Conservation (phyloP, 2,329 filamentous ascomycete species). For the Colletotrichum costaricense region DNA sequence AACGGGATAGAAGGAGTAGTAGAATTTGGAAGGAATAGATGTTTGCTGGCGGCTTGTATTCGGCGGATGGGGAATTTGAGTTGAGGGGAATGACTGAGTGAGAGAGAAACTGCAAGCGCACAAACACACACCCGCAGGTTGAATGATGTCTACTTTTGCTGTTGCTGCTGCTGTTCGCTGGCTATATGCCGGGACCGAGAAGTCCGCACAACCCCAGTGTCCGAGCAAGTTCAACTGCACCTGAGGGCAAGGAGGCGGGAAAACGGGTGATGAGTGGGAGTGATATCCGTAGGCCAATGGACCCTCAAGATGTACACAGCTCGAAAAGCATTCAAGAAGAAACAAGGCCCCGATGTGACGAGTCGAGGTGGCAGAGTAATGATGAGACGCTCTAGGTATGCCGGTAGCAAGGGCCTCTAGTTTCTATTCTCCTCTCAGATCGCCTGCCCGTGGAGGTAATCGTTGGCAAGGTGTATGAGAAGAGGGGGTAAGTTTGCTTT, state of each 20-base stretch:
- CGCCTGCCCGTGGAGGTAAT: slow-evolving; percentile 4
- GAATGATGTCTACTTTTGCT: background rate
- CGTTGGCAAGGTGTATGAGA: slow-evolving; percentile 3
- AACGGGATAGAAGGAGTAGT: background rate
- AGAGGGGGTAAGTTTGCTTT: slow-evolving; percentile 19
- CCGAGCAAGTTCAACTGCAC: background rate
- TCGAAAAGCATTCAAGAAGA: slow-evolving; percentile 22
- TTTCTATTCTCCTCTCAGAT: slow-evolving; percentile 10
- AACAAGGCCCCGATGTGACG: slow-evolving; percentile 33
- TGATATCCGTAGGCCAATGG: slow-evolving; percentile 10
- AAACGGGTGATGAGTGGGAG: background rate
- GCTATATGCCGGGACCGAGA: slow-evolving; percentile 15
- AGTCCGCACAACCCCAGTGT: slow-evolving; percentile 20
- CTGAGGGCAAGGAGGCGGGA: background rate
- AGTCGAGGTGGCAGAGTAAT: slow-evolving; percentile 20
- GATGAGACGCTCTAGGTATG: slow-evolving; percentile 21
- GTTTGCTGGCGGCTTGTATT: background rate
- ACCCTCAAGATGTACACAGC: slow-evolving; percentile 6
- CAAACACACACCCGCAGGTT: slow-evolving; percentile 16
- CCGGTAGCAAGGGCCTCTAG: slow-evolving; percentile 25
- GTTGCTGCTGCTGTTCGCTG: background rate
- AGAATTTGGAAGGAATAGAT: background rate
- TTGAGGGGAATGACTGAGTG: background rate
- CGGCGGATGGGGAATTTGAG: background rate
- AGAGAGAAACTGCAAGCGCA: slow-evolving; percentile 29